These are phyloP conservation scores for Nothophytophthora sp. DNA, from an alignment of 352 stramenopile species.

Conservation along the genomic window DNA sequence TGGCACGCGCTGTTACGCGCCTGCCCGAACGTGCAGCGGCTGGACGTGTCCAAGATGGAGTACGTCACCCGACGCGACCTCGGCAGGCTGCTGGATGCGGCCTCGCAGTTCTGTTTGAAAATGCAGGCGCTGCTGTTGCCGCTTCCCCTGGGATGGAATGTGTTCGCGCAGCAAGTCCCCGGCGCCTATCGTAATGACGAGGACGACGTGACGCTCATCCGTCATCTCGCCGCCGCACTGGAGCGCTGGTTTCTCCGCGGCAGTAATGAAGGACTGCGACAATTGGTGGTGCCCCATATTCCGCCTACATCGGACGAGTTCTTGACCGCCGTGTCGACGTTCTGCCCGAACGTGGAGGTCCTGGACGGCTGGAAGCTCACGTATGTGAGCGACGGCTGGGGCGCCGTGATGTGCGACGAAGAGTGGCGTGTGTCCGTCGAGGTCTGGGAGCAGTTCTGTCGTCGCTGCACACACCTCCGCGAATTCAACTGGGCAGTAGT, in stretches of 20 bases:
- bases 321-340: conserved; percentile 35
- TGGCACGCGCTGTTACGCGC: conserved; percentile 40
- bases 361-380: conserved; percentile 62
- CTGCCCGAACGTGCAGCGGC: conserved; percentile 45
- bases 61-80: conserved; percentile 48
- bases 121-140: conserved; percentile 46
- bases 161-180: conserved; percentile 23
- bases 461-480: conserved; percentile 32
- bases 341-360: conserved; percentile 52
- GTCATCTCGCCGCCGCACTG: conserved; percentile 31
- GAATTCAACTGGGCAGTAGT: conserved; percentile 67
- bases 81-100: conserved; percentile 34
- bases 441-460: conserved; percentile 45
- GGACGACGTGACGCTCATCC: conserved; percentile 30
- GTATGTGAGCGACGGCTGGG: conserved; percentile 50
- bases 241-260: conserved; percentile 43
- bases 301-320: conserved; percentile 40
- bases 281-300: conserved; percentile 43
- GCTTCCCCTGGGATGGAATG: conserved; percentile 41
- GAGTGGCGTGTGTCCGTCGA: conserved; percentile 45
- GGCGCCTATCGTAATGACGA: conserved; percentile 19
- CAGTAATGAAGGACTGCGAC: conserved; percentile 27
- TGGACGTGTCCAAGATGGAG: conserved; percentile 54
- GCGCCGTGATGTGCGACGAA: conserved; percentile 47
- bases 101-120: conserved; percentile 42